Evolutionary conservation across 768 basidiomycete genomes (phyloP).

Genomic region (button mushroom (Agaricus bisporus)): DNA sequence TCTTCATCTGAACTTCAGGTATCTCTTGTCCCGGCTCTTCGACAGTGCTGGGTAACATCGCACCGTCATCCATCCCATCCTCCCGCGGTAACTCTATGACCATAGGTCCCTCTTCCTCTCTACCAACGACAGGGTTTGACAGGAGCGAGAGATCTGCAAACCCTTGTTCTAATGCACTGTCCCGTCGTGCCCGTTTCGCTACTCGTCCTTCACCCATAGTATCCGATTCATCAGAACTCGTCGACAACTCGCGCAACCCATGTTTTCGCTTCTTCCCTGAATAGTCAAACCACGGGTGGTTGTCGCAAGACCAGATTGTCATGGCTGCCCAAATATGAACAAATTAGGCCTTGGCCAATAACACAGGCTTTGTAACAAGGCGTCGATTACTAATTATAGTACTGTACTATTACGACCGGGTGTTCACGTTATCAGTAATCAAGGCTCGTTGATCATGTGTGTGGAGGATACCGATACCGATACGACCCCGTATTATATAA

Average conservation of each 20-base stretch:
- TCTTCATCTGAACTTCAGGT: conserved; percentile 60
- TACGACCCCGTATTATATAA: no score
- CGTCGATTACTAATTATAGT: no score
- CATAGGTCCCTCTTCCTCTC: background rate
- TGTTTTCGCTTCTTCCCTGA: conserved; percentile 36
- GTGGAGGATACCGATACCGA: no score
- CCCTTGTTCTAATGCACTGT: conserved; percentile 45
- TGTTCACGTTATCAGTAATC: no score
- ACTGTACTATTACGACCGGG: no score
- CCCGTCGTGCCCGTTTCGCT: conserved; percentile 41
- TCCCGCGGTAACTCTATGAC: background rate
- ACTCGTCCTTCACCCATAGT: conserved; percentile 17
- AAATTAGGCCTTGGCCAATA: no score
- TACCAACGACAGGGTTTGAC: conserved; percentile 10
- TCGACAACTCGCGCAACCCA: conserved; percentile 10
- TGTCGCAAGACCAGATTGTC: conserved; percentile 21
- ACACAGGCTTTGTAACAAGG: no score
- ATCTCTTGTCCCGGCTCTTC: conserved; percentile 32
- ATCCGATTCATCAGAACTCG: conserved; percentile 13
- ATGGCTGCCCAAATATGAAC: conserved; percentile 1
- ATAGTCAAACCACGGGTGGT: conserved; percentile 39
- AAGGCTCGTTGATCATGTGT: no score
- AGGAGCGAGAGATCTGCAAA: conserved; percentile 45
- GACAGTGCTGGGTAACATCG: conserved; percentile 25
- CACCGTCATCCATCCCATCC: conserved; percentile 7